Base-by-base conservation (phyloP, 495 filamentous ascomycete species). In the Xylaria telfairii region DNA sequence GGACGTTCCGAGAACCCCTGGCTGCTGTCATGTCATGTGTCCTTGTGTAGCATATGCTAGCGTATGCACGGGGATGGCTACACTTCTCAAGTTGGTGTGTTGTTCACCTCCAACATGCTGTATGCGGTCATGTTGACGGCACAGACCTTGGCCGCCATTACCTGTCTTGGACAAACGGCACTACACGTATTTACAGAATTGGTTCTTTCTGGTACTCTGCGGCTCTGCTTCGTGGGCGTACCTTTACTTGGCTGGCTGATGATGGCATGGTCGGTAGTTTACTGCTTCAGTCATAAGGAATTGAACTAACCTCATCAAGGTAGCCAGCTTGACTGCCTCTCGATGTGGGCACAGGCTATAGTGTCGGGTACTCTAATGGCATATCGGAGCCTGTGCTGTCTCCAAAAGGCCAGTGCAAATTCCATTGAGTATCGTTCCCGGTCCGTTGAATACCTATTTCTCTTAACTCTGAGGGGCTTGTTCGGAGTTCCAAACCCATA, bases 1-100 rank as follows among this genome's bases (percentile, higher is more conserved):
- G 65, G 54, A 57, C 65, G 65, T 68, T 68, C 65, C 65, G 65
- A 68, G 30, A 37, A 68, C 54, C 65, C 65, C 54, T 68, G 65
- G 53, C 51, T 32, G 65, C 53, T 68, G 65, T 60, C 65, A 59
- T 68, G 65, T 68, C 63, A 66, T 66, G 64, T 66, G 65, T 68
- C 65, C 65, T 68, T 53, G 64, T 66, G 64, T 66, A 66, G 64
- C 64, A 66, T 54, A 66, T 53, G 46, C 47, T 65, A 54, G 46
- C 47, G 47, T 66, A 66, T 66, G 64, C 64, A 66, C 10, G 64
- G 64, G 46, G 47, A 64, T 64, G 61, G 61, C 61, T 54, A 54
- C 46, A 54, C 46, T 54, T 41, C 64, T 54, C 47, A 39, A 37
- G 39, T 46, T 32, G 46, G 28, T 54, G 42, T 65, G 46, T 54